phyloP scores from a whole-genome alignment of 2,329 filamentous ascomycete species.

The Fusarium caatingaense region DNA sequence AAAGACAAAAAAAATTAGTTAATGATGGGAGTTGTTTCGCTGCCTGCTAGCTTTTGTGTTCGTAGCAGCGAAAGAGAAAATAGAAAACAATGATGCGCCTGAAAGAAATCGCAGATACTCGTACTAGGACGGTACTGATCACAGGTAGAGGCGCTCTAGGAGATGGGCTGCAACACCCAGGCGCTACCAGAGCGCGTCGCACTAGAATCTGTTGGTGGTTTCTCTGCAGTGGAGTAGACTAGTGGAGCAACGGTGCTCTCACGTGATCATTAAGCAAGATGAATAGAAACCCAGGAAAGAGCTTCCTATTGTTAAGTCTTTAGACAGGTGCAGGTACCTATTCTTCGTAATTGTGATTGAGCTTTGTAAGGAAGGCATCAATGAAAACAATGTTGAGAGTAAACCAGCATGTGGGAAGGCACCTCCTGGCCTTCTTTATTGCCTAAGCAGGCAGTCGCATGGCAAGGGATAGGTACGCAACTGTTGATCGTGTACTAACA shows the following conservation, averaged over 20 bases:
- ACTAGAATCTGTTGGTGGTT: constrained; percentile 5
- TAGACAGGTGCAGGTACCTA: not conserved
- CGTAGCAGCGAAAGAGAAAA: not conserved
- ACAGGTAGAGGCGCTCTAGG: not conserved
- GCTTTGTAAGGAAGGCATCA: not conserved
- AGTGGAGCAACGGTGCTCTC: not conserved
- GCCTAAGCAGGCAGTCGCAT: not conserved
- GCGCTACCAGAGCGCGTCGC: constrained; percentile 3
- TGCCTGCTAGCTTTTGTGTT: not conserved
- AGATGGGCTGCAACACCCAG: not conserved
- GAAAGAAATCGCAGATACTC: not conserved
- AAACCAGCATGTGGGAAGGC: not conserved
- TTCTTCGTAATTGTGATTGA: not conserved
- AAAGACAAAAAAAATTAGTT: not conserved
- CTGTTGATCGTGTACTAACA: not conserved
- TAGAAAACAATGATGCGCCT: not conserved
- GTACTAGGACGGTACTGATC: not conserved
- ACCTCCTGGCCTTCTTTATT: not conserved
- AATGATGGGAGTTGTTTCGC: not conserved
- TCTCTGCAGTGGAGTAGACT: constrained; percentile 1
- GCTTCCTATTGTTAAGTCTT: not conserved
- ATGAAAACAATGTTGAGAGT: not conserved
- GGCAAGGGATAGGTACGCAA: not conserved
- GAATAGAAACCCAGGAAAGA: not conserved
- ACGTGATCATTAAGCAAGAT: constrained; percentile 1